Evolutionary conservation across 192 early-diverging fungal genomes (phyloP).

Genomic region (Linnemannia hyalina): DNA sequence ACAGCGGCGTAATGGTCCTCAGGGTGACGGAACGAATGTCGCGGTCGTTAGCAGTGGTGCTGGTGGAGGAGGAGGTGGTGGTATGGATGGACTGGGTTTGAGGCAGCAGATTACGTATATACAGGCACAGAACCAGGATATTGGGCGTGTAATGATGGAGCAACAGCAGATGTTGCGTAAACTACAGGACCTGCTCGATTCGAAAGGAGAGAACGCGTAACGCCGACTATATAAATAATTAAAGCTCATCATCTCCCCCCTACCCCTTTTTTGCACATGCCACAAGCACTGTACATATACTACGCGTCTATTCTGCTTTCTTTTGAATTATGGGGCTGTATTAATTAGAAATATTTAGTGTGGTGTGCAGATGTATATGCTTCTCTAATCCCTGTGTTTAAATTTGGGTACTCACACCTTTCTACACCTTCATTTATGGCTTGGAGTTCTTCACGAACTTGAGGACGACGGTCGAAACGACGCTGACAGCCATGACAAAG

Average conservation of each 20-base stretch:
- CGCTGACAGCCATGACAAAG: conserved; percentile 25
- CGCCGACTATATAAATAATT: no score
- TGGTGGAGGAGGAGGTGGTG: not conserved
- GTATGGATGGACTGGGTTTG: not conserved
- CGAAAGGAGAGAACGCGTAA: not conserved
- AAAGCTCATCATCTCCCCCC: no score
- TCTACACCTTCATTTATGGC: conserved; percentile 31
- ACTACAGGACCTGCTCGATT: not conserved
- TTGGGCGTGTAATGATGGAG: not conserved
- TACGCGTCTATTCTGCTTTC: no score
- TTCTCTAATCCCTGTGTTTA: not conserved
- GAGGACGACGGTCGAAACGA: conserved; percentile 13
- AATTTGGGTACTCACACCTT: not conserved
- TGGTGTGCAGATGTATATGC: not conserved
- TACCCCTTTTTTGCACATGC: no score
- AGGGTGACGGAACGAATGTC: not conserved
- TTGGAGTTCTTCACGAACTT: conserved; percentile 45
- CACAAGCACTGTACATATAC: no score
- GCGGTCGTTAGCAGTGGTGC: not conserved
- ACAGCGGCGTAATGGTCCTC: not conserved
- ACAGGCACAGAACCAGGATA: not conserved
- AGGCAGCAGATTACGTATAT: not conserved
- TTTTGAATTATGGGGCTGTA: not conserved
- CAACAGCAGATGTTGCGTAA: not conserved
- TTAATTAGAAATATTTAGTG: not conserved